Conservation (phyloP, 495 filamentous ascomycete genomes). For the Lepraria neglecta region DNA sequence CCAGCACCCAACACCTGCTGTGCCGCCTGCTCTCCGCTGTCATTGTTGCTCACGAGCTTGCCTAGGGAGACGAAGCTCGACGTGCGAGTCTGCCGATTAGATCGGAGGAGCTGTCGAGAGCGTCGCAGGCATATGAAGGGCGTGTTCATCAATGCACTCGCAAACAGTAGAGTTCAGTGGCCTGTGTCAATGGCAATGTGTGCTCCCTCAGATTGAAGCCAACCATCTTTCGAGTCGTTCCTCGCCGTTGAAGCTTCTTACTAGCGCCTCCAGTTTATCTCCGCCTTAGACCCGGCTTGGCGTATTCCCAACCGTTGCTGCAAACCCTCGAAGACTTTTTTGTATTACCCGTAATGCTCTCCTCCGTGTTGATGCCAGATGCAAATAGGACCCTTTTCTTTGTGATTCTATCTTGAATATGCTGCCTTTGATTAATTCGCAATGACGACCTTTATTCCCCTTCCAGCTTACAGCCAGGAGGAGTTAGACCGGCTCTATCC, state of each 20-base stretch:
- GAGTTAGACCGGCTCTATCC: constrained; percentile 85
- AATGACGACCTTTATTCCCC: constrained; percentile 75
- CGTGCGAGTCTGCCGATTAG: constrained; percentile 2
- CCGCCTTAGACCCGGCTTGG: background rate
- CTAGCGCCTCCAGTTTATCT: background rate
- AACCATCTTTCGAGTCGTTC: background rate
- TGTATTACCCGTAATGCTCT: too few species aligned
- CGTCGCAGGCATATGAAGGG: constrained; percentile 21
- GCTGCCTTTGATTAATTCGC: background rate
- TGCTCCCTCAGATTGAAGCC: background rate
- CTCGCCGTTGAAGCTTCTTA: background rate
- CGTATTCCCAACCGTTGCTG: background rate
- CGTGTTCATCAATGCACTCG: constrained; percentile 12
- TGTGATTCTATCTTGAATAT: background rate
- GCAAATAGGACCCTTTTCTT: background rate
- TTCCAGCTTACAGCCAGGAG: constrained; percentile 67
- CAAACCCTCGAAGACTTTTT: too few species aligned
- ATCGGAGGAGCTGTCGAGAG: constrained; percentile 14
- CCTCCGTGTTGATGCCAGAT: background rate
- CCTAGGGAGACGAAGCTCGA: constrained; percentile 18
- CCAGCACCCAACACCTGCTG: background rate
- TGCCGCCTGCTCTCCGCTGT: background rate
- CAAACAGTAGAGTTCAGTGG: background rate
- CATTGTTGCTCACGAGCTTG: constrained; percentile 7
- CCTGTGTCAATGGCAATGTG: background rate